Evolutionary conservation across 164 flowering plant genomes (phyloP).

Genomic region (Annona cherimola): DNA sequence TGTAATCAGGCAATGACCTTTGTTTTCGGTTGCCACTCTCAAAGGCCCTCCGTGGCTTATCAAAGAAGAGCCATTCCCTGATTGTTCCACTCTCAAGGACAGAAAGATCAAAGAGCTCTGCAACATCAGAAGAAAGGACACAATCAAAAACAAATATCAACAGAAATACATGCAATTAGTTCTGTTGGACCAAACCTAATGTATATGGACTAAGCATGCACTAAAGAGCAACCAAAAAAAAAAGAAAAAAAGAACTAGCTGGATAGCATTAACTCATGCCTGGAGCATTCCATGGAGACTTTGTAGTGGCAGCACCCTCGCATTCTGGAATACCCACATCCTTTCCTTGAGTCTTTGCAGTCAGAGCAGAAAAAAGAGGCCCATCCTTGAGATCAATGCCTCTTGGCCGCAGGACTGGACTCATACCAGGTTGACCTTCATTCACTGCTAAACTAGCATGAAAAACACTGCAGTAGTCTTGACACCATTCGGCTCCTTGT

Average conservation of each 20-base stretch:
- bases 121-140: conserved; percentile 16
- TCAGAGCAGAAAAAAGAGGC: conserved; percentile 84
- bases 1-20: conserved; percentile 93
- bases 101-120: conserved; percentile 89
- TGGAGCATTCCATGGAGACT: conserved; percentile 99
- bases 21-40: conserved; percentile 98
- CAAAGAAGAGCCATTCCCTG: conserved; percentile 98
- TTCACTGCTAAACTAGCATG: conserved; percentile 75
- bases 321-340: conserved; percentile 97
- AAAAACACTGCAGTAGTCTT: conserved; percentile 79
- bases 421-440: conserved; percentile 97
- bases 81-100: conserved; percentile 85
- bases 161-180: background rate
- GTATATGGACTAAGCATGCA: background rate
- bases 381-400: conserved; percentile 96
- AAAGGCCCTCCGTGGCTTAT: conserved; percentile 97
- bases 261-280: conserved; percentile 38
- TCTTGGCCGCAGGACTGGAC: conserved; percentile 90
- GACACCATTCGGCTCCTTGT: conserved; percentile 72
- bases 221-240: background rate
- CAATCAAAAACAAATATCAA: background rate
- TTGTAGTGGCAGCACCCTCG: conserved; percentile 97
- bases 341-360: conserved; percentile 80
- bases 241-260: background rate
- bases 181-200: background rate